phyloP scores from a whole-genome alignment of 345 rosid genomes.

The Eucalyptus leucophloia region DNA sequence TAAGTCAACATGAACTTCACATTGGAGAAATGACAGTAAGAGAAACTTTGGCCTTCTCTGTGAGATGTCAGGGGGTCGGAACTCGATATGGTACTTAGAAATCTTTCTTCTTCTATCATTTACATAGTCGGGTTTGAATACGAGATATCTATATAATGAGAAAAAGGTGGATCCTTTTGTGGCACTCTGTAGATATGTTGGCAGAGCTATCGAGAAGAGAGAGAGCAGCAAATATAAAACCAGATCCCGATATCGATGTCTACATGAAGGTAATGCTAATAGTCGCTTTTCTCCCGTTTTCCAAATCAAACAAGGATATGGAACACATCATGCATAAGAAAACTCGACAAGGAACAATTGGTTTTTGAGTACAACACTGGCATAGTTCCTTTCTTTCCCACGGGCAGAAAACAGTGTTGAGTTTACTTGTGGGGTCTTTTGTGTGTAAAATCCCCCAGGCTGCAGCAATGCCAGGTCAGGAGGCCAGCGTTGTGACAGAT shows the following conservation, averaged over 20 bases:
- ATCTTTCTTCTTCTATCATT: background rate
- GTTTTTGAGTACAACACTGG: background rate
- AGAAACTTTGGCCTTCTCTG: conserved; percentile 86
- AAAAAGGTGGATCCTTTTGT: background rate
- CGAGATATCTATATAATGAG: background rate
- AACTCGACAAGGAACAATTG: background rate
- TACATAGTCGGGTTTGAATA: background rate
- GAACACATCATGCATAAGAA: background rate
- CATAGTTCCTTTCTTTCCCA: background rate
- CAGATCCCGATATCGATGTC: conserved; percentile 25
- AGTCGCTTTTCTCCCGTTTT: background rate
- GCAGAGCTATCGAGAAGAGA: conserved; percentile 38
- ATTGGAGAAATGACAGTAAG: conserved; percentile 77
- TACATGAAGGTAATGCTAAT: conserved; percentile 27
- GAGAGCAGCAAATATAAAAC: conserved; percentile 25
- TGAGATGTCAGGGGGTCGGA: conserved; percentile 80
- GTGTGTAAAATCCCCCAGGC: conserved; percentile 15
- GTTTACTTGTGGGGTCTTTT: background rate
- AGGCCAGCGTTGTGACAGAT: conserved; percentile 37
- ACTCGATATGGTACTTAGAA: conserved; percentile 21
- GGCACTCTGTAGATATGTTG: conserved; percentile 15
- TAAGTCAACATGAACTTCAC: conserved; percentile 77
- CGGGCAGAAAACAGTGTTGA: background rate
- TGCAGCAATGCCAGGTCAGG: conserved; percentile 29
- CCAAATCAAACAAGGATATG: background rate